Evolutionary conservation across 371 early-diverging fungal species (phyloP).

Genomic region (Actinomucor elegans): DNA sequence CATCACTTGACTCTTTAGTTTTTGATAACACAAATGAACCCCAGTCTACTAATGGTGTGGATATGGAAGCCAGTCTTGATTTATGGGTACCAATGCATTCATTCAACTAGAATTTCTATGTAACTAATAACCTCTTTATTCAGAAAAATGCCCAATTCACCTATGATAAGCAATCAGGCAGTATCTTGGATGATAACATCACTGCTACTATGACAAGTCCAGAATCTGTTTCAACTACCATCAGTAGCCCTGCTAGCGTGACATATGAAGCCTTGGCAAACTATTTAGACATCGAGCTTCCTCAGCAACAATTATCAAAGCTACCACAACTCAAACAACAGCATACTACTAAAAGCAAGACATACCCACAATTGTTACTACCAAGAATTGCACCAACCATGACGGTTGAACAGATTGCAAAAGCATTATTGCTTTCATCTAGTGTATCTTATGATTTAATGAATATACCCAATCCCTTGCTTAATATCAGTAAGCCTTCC

Average conservation of each 20-base stretch:
- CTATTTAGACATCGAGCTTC: slow-evolving; percentile 45
- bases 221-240: neutral
- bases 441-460: neutral
- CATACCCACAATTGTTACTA: slow-evolving; percentile 6
- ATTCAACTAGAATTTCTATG: no score
- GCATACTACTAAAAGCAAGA: slow-evolving; percentile 3
- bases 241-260: slow-evolving; percentile 13
- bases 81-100: slow-evolving; percentile 12
- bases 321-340: slow-evolving; percentile 17
- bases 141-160: slow-evolving; percentile 64
- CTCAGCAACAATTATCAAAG: slow-evolving; percentile 11
- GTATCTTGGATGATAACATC: slow-evolving; percentile 32
- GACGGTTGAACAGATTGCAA: slow-evolving; percentile 12
- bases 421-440: slow-evolving; percentile 7
- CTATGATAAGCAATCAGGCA: slow-evolving; percentile 54
- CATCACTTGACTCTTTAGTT: slow-evolving; percentile 8
- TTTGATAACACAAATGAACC: slow-evolving; percentile 11
- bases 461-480: neutral
- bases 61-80: slow-evolving; percentile 10
- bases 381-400: slow-evolving; percentile 14
- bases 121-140: no score
- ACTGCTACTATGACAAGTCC: neutral
- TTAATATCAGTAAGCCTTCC: neutral
- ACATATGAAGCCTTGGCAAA: slow-evolving; percentile 40
- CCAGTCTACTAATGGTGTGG: neutral